A percentile compares a stretch with the other conserved stretches of the same genome.
phyloP scores from a whole-genome alignment of 106 monocot species.

The Apostasia shenzhenica region DNA sequence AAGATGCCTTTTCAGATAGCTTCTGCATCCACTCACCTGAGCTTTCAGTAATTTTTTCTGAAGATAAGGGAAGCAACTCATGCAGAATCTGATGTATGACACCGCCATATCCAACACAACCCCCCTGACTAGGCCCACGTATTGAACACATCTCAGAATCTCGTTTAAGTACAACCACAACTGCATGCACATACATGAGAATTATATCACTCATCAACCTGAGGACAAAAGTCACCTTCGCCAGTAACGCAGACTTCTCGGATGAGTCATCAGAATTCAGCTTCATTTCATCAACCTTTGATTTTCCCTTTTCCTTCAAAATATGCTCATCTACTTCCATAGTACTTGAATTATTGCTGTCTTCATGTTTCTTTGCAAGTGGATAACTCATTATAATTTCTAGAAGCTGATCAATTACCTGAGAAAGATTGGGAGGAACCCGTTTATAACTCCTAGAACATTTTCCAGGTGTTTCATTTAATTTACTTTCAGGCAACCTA shows the following conservation, averaged over 20 bases:
- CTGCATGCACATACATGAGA: slow-evolving; percentile 68
- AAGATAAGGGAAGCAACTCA: slow-evolving; percentile 40
- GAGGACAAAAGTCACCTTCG: slow-evolving; percentile 56
- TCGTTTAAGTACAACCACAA: slow-evolving; percentile 47
- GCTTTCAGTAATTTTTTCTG: slow-evolving; percentile 27
- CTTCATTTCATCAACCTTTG: slow-evolving; percentile 51
- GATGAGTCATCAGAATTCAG: slow-evolving; percentile 27
- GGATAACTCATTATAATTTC: slow-evolving; percentile 63
- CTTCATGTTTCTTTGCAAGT: slow-evolving; percentile 29
- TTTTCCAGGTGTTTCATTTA: slow-evolving; percentile 34
- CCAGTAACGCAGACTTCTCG: slow-evolving; percentile 42
- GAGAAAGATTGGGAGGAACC: slow-evolving; percentile 53
- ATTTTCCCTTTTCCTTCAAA: slow-evolving; percentile 59
- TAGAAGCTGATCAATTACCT: slow-evolving; percentile 71
- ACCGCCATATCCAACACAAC: slow-evolving; percentile 28
- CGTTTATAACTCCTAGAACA: slow-evolving; percentile 43
- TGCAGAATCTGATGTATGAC: slow-evolving; percentile 65
- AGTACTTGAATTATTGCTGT: slow-evolving; percentile 12
- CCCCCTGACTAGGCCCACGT: slow-evolving; percentile 28
- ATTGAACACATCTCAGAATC: slow-evolving; percentile 44
- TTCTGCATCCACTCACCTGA: slow-evolving; percentile 49
- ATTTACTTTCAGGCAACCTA: slow-evolving; percentile 33
- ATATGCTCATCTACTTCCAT: slow-evolving; percentile 60
- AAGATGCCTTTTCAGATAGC: slow-evolving; percentile 65
- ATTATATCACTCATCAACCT: slow-evolving; percentile 82